Base-by-base conservation (phyloP, 2,329 filamentous ascomycete species). In the Colletotrichum lindemuthianum region DNA sequence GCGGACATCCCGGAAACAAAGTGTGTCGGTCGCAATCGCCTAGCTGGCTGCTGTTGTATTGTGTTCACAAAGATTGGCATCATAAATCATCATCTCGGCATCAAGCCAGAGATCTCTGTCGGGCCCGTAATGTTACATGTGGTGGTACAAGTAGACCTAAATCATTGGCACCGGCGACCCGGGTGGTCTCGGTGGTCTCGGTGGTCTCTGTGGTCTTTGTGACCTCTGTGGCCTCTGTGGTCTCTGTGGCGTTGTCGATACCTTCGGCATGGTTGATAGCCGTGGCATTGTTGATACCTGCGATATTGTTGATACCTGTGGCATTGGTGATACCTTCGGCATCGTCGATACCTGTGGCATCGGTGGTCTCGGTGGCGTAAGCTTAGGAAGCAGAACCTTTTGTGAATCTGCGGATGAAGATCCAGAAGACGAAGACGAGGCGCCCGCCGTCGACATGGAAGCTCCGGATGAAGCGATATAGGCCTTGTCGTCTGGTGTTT, bases 371-470 rank as follows among this genome's bases (percentile, higher is more conserved):
- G 13, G 10, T 7, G 32, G 16, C 32, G 15, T 16, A 37, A 11
- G n/a, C 9, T 39, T 48, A 8, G 13, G 2, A 15, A 63, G 8
- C 12, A 65, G 32, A 6, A 47, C 49, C 16, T 52, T 63, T n/a
- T 52, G 47, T 8, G 51, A 61, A n/a, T 60, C 61, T 16, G n/a
- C 52, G 6, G 63, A 52, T 13, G 59, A 53, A 50, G 56, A 59
- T n/a, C 47, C 56, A 15, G 56, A 61, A 0, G 58, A 52, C 12
- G 51, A 47, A 4, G 47, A 63, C 2, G 58, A 61, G 7, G 51
- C 63, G 11, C 58, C 63, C 7, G 58, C 58, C 3, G 63, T 65
- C 3, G 63, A 56, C 59, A 63, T 57, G 9, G 63, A 65, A 10
- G 36, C 52, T 10, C 58, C 47, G 11, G 63, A 57, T 32, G 51